Evolutionary conservation across 495 filamentous ascomycete genomes (phyloP).

Genomic region (Amphirosellinia nigrospora): DNA sequence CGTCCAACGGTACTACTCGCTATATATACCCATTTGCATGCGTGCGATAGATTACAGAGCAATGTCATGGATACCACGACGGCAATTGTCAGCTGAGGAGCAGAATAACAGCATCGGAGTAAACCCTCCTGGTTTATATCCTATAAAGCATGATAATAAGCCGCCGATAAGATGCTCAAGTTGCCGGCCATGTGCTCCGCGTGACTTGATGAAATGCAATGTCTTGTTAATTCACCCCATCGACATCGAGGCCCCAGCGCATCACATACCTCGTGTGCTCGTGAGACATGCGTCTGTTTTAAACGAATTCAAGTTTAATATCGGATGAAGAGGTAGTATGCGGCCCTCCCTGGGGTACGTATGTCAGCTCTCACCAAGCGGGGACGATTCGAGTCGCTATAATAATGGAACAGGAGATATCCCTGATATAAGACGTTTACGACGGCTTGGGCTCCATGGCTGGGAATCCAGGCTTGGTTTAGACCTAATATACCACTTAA

Average conservation of each 20-base stretch:
- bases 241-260: not conserved
- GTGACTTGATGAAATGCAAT: not conserved
- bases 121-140: not conserved
- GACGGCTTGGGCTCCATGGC: not conserved
- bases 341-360: constrained; percentile 5
- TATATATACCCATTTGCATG: not conserved
- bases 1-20: constrained; percentile 4
- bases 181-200: not conserved
- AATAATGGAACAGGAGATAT: not conserved
- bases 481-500: not conserved
- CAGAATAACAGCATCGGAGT: not conserved
- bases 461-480: not conserved
- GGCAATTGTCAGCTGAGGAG: not conserved
- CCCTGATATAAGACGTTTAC: not conserved
- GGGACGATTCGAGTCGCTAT: not conserved
- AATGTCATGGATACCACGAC: not conserved
- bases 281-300: constrained; percentile 4
- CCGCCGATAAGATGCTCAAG: not conserved
- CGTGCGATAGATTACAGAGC: not conserved
- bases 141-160: not conserved
- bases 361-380: not conserved
- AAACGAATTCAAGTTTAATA: constrained; percentile 7
- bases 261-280: constrained; percentile 14
- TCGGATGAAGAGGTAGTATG: constrained; percentile 16
- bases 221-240: not conserved